These are phyloP conservation scores for Laburnicola sp. DNA, from an alignment of 2,329 filamentous ascomycete genomes.

Conservation along the genomic window DNA sequence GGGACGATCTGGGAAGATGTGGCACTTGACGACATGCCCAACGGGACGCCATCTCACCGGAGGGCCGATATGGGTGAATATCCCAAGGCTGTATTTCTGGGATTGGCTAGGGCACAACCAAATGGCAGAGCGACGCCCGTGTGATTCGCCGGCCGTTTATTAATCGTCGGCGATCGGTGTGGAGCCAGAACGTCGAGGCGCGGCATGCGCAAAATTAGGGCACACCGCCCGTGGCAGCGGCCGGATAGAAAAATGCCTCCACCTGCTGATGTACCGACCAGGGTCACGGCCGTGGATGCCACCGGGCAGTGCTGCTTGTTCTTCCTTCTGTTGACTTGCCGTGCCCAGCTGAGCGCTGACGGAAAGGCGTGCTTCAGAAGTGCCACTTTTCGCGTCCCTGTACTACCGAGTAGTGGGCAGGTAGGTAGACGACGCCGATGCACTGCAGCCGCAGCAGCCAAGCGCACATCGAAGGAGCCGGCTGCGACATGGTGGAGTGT, in stretches of 20 bases:
- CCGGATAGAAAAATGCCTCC: background rate
- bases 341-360: slow-evolving; percentile 8
- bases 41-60: background rate
- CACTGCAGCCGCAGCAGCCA: slow-evolving; percentile 13
- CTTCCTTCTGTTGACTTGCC: slow-evolving; percentile 2
- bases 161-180: slow-evolving; percentile 20
- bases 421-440: slow-evolving; percentile 26
- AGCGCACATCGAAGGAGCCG: slow-evolving; percentile 23
- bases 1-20: slow-evolving; percentile 17
- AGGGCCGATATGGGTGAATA: background rate
- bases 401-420: background rate
- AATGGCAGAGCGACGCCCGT: background rate
- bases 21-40: background rate
- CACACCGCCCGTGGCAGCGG: slow-evolving; percentile 4
- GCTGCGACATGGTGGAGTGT: slow-evolving; percentile 17
- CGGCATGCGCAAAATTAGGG: slow-evolving; percentile 19
- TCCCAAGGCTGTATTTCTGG: background rate
- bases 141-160: slow-evolving; percentile 12
- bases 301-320: slow-evolving; percentile 4
- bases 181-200: slow-evolving; percentile 13
- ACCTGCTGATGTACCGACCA: slow-evolving; percentile 2
- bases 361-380: background rate
- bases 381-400: slow-evolving; percentile 17
- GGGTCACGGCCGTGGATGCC: background rate
- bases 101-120: slow-evolving; percentile 9